Percentiles rank a stretch among this genome's conserved stretches.
These are phyloP conservation scores for Erythrobasidium hasegawianum DNA, from an alignment of 1,284 basidiomycete genomes.

Conservation along the genomic window DNA sequence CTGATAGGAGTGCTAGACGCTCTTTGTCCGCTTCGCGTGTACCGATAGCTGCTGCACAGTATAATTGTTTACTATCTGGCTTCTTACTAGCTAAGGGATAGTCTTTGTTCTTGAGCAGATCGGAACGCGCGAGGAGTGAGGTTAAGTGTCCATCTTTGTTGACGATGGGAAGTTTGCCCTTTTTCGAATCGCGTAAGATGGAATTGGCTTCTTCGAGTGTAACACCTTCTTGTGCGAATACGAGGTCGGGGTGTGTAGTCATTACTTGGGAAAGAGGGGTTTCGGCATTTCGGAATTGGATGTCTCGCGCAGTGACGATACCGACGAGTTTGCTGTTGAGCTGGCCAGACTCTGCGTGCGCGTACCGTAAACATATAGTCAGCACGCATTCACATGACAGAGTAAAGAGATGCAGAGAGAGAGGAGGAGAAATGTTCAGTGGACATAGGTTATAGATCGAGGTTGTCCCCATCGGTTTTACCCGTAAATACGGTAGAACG, in stretches of 20 bases:
- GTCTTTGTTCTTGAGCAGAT: conserved; percentile 96
- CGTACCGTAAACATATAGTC: too few species aligned
- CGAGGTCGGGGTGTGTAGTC: conserved; percentile 66
- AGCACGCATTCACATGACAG: too few species aligned
- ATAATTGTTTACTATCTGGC: conserved; percentile 89
- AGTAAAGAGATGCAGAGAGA: conserved; percentile 34
- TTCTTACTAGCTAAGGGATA: conserved; percentile 93
- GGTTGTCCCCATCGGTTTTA: conserved; percentile 42
- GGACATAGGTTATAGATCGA: conserved; percentile 48
- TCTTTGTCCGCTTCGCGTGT: conserved; percentile 86
- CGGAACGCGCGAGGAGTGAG: conserved; percentile 88
- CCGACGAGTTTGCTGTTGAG: conserved; percentile 88
- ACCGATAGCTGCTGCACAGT: conserved; percentile 94
- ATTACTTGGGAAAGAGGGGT: conserved; percentile 80
- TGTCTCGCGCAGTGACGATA: conserved; percentile 93
- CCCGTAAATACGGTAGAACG: conserved; percentile 44
- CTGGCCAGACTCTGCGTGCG: conserved; percentile 69
- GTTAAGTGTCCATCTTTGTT: conserved; percentile 70
- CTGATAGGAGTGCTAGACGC: conserved; percentile 77
- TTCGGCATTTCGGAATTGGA: conserved; percentile 78
- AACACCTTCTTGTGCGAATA: conserved; percentile 78
- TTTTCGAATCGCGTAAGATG: conserved; percentile 93
- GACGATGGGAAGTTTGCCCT: conserved; percentile 93
- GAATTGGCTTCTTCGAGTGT: conserved; percentile 89
- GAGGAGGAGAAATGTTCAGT: conserved; percentile 47